Conservation (phyloP, 805 yeast species). For the Metschnikowia shivogae region DNA sequence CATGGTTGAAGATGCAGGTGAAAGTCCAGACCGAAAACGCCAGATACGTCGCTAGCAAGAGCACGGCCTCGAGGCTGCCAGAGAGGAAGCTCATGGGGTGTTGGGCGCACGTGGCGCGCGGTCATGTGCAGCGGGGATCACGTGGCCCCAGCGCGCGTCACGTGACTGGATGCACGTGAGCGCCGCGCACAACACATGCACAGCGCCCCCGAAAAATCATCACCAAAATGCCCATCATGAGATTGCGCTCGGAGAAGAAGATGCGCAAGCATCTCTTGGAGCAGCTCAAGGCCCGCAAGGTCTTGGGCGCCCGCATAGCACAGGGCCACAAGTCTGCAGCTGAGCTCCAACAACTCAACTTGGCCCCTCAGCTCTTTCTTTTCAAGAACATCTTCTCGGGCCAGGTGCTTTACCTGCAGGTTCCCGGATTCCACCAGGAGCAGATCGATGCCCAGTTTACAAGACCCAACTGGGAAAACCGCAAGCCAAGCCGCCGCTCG, state of each 20-base stretch:
- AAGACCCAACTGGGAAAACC: conserved; percentile 87
- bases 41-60: conserved; percentile 17
- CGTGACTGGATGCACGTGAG: not conserved
- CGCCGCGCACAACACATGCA: not conserved
- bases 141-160: too few relatives aligned
- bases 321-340: conserved; percentile 31
- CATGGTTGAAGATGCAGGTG: conserved; percentile 22
- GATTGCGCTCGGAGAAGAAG: conserved; percentile 42
- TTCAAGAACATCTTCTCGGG: conserved; percentile 86
- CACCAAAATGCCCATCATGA: conserved; percentile 32
- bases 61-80: conserved; percentile 1
- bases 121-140: not conserved
- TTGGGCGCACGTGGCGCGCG: too few relatives aligned
- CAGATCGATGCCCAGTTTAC: conserved; percentile 69
- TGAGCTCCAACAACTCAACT: conserved; percentile 44
- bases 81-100: not conserved
- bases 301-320: conserved; percentile 41
- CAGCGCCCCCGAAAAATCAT: not conserved
- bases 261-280: conserved; percentile 45
- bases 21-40: conserved; percentile 19
- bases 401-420: conserved; percentile 84
- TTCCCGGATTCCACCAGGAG: conserved; percentile 57
- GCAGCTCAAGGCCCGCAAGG: conserved; percentile 41
- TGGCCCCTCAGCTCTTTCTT: conserved; percentile 79
- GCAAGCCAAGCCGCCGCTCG: conserved; percentile 71